phyloP scores from a whole-genome alignment of 2,329 filamentous ascomycete genomes.

The Epicoccum nigrum region DNA sequence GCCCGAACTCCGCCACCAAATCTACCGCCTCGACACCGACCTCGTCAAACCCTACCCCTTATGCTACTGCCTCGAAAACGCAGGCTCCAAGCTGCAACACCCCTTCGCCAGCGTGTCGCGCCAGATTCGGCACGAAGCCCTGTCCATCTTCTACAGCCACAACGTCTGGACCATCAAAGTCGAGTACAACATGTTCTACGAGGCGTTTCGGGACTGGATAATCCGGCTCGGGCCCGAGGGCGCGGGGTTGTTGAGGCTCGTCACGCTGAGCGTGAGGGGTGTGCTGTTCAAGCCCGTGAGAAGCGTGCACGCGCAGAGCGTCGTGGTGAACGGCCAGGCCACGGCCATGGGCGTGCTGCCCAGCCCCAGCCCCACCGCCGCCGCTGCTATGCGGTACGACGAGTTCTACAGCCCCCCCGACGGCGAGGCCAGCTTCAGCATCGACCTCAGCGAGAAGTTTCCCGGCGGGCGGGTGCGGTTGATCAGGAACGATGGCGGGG shows the following conservation, averaged over 20 bases:
- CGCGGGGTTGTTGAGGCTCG: slow-evolving; percentile 38
- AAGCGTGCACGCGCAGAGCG: slow-evolving; percentile 25
- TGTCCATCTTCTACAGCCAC: slow-evolving; percentile 50
- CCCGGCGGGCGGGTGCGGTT: slow-evolving; percentile 39
- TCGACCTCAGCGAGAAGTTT: slow-evolving; percentile 47
- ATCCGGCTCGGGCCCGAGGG: slow-evolving; percentile 39
- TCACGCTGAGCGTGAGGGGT: slow-evolving; percentile 43
- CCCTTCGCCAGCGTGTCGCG: slow-evolving; percentile 45
- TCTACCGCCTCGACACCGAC: slow-evolving; percentile 46
- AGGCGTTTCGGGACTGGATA: slow-evolving; percentile 49
- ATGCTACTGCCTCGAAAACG: slow-evolving; percentile 50
- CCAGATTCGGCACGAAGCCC: slow-evolving; percentile 45
- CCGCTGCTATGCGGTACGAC: slow-evolving; percentile 1
- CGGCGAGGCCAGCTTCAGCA: slow-evolving; percentile 46
- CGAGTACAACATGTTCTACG: slow-evolving; percentile 49
- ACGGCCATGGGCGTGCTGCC: slow-evolving; percentile 5
- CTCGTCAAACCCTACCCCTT: slow-evolving; percentile 45
- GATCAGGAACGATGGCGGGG: slow-evolving; percentile 43
- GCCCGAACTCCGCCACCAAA: slow-evolving; percentile 46
- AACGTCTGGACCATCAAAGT: slow-evolving; percentile 50
- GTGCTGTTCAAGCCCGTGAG: slow-evolving; percentile 42
- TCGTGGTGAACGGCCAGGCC: slow-evolving; percentile 27
- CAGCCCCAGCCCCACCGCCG: slow-evolving; percentile 6
- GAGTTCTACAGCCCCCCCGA: slow-evolving; percentile 42
- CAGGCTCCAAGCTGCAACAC: slow-evolving; percentile 46